phyloP scores from a whole-genome alignment of 176 grass and related monocot genomes.

The Rhynchospora tenuis region DNA sequence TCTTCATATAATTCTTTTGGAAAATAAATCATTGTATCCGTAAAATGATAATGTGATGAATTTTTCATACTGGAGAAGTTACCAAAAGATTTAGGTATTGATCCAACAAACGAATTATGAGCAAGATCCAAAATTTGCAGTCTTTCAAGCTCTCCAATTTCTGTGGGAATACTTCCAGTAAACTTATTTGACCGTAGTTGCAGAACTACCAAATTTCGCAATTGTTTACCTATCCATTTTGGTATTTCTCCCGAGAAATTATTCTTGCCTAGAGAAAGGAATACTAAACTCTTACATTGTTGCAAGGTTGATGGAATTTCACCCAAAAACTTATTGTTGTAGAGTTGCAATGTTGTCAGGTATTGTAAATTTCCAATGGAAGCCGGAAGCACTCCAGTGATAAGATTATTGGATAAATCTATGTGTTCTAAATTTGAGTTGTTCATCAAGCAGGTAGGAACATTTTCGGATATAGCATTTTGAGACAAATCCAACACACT shows the following conservation, averaged over 20 bases:
- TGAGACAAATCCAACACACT: not conserved
- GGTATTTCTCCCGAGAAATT: conserved; percentile 33
- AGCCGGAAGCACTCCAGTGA: conserved; percentile 15
- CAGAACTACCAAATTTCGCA: not conserved
- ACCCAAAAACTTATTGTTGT: conserved; percentile 31
- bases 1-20: too few relatives aligned
- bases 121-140: conserved; percentile 31
- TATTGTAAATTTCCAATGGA: not conserved
- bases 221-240: conserved; percentile 30
- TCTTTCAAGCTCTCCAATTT: not conserved
- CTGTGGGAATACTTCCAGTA: conserved; percentile 6
- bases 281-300: not conserved
- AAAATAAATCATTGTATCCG: too few relatives aligned
- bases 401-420: conserved; percentile 16
- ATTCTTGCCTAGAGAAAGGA: conserved; percentile 38
- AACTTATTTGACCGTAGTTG: conserved; percentile 35
- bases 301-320: conserved; percentile 29
- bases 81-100: conserved; percentile 12
- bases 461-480: not conserved
- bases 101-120: conserved; percentile 28
- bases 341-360: not conserved
- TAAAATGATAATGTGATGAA: too few relatives aligned
- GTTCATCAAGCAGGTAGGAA: not conserved
- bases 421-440: not conserved
- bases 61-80: conserved; percentile 17